Evolutionary conservation across 805 yeast species (phyloP).

Genomic region (Hanseniaspora lindneri): DNA sequence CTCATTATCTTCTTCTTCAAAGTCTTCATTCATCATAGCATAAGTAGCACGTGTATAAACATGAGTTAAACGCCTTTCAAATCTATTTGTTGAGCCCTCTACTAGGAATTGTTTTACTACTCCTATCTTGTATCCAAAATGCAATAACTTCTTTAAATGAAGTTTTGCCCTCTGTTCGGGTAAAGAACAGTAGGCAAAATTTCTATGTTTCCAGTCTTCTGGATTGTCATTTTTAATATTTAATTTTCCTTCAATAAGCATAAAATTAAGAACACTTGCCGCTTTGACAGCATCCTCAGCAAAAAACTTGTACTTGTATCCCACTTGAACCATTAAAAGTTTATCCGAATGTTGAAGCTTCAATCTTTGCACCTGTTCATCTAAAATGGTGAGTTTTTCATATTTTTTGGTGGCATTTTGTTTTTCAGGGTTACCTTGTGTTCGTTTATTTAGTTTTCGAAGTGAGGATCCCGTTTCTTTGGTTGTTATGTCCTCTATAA

Average conservation of each 20-base stretch:
- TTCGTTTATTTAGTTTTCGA: constrained; percentile 15
- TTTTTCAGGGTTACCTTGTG: neutral
- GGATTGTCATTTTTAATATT: constrained; percentile 41
- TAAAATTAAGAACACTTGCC: constrained; percentile 52
- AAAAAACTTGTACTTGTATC: constrained; percentile 79
- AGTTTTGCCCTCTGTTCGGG: constrained; percentile 67
- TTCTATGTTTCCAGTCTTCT: constrained; percentile 39
- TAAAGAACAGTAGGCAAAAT: constrained; percentile 73
- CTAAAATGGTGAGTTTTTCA: constrained; percentile 54
- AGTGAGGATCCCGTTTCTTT: no score
- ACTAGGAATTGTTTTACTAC: constrained; percentile 78
- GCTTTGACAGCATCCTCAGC: constrained; percentile 74
- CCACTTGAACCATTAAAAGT: constrained; percentile 72
- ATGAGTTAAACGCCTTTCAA: constrained; percentile 55
- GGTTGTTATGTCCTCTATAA: no score
- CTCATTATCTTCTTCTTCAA: neutral
- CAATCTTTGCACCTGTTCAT: constrained; percentile 59
- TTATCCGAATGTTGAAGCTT: constrained; percentile 53
- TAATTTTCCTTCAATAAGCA: constrained; percentile 59
- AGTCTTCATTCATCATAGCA: constrained; percentile 28
- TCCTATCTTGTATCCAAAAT: constrained; percentile 68
- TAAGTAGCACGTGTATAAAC: constrained; percentile 78
- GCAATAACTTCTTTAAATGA: constrained; percentile 62
- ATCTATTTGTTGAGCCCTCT: constrained; percentile 49
- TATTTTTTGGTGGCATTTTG: neutral